phyloP scores from a whole-genome alignment of 139 green algal genomes.

The Diplosphaera chodatii region DNA sequence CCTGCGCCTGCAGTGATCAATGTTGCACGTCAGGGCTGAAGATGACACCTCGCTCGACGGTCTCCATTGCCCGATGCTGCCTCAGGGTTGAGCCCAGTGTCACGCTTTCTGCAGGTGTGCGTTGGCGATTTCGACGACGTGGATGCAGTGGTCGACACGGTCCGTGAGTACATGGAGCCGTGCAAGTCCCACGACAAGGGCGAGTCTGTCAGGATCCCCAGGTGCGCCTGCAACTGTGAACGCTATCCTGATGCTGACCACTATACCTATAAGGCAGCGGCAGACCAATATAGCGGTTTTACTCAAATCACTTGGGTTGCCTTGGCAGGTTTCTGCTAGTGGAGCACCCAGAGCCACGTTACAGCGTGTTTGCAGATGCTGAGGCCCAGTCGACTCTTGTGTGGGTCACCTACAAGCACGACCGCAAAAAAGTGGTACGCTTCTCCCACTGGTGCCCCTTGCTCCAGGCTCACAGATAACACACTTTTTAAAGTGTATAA shows the following conservation, averaged over 20 bases:
- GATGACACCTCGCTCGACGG: too few relatives aligned
- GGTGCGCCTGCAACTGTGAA: neutral
- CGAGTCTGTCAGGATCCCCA: neutral
- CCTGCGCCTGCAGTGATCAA: too few relatives aligned
- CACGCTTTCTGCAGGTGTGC: conserved; percentile 24
- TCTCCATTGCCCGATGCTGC: too few relatives aligned
- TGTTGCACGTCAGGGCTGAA: too few relatives aligned
- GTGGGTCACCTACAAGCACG: conserved; percentile 61
- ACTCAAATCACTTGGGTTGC: too few relatives aligned
- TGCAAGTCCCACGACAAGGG: neutral
- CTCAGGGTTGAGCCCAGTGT: too few relatives aligned
- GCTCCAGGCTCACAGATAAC: too few relatives aligned
- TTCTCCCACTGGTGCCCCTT: too few relatives aligned
- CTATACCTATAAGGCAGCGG: too few relatives aligned
- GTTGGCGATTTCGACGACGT: conserved; percentile 66
- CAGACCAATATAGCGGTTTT: too few relatives aligned
- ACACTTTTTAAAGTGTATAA: too few relatives aligned
- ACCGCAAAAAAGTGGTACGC: conserved; percentile 1
- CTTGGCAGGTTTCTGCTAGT: conserved; percentile 15
- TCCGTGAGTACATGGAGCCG: conserved; percentile 15
- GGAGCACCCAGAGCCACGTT: conserved; percentile 25
- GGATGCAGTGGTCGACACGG: conserved; percentile 31
- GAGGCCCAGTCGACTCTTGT: conserved; percentile 43
- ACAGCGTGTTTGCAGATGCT: conserved; percentile 44
- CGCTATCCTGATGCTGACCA: too few relatives aligned